A percentile compares a stretch with the other conserved stretches of the same genome.
These are phyloP conservation scores for Lipomyces sp. DNA, from an alignment of 805 yeast genomes.

Conservation along the genomic window DNA sequence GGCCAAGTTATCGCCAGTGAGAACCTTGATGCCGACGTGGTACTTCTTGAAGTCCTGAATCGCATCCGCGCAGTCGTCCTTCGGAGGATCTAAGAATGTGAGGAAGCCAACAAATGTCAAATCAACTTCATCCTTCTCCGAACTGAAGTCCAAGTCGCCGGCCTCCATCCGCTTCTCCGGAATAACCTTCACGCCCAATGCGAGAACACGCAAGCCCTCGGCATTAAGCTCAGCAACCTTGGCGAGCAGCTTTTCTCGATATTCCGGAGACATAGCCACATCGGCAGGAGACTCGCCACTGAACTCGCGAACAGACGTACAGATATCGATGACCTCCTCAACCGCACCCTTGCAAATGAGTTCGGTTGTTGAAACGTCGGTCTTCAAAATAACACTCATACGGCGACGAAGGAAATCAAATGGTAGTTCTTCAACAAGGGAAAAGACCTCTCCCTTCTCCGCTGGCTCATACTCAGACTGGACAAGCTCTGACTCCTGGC, in stretches of 20 bases:
- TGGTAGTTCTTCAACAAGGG: slow-evolving; percentile 26
- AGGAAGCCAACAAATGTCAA: slow-evolving; percentile 27
- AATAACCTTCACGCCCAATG: slow-evolving; percentile 17
- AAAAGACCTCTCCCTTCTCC: slow-evolving; percentile 17
- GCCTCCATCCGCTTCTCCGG: slow-evolving; percentile 21
- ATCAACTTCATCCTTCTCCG: slow-evolving; percentile 25
- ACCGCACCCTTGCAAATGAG: slow-evolving; percentile 29
- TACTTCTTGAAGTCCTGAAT: slow-evolving; percentile 27
- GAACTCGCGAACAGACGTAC: slow-evolving; percentile 20
- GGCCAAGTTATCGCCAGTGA: slow-evolving; percentile 29
- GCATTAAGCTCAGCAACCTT: slow-evolving; percentile 21
- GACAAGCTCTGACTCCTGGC: slow-evolving; percentile 10
- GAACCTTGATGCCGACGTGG: slow-evolving; percentile 28
- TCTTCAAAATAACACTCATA: slow-evolving; percentile 24
- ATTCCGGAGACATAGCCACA: slow-evolving; percentile 4
- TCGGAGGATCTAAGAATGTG: slow-evolving; percentile 29
- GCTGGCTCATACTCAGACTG: slow-evolving; percentile 3
- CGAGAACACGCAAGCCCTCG: slow-evolving; percentile 28
- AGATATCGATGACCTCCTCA: slow-evolving; percentile 26
- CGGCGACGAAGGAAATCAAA: slow-evolving; percentile 29
- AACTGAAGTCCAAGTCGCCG: slow-evolving; percentile 16
- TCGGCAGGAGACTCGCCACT: slow-evolving; percentile 5
- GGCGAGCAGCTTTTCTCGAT: slow-evolving; percentile 5
- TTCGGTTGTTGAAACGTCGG: slow-evolving; percentile 8
- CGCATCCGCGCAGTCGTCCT: slow-evolving; percentile 29